Base-by-base conservation (phyloP, 495 filamentous ascomycete genomes). In the Penicillium alfredii region DNA sequence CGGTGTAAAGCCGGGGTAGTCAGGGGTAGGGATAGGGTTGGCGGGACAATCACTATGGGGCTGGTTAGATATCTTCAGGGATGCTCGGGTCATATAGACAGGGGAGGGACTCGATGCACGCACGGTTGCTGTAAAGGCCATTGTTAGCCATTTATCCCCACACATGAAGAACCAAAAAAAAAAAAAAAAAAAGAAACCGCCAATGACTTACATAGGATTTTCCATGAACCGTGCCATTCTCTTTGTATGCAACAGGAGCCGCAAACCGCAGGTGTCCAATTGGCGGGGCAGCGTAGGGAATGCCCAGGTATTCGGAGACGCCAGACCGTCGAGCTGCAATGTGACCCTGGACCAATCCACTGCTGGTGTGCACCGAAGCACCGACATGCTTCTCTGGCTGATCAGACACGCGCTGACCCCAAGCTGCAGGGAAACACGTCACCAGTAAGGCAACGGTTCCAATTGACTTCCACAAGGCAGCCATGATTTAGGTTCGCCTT, bases 11-110 rank as follows among this genome's bases (percentile, higher is more conserved):
- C n/a, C n/a, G n/a, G 10, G 22, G n/a, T 4, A 18, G n/a, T 37
- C 34, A n/a, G 34, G 23, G 6, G 24, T 13, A 28, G 24, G 21
- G n/a, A 23, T 26, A 2, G 34, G 4, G 24, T 37, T 37, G 12
- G 34, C 34, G 13, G 34, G 34, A 17, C 34, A 37, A 14, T 29
- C 34, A 29, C 34, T 37, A 29, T n/a, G n/a, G n/a, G 27, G 3
- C 21, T 29, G 6, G n/a, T 37, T 12, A 37, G 24, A 20, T 28
- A 21, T 5, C n/a, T n/a, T n/a, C n/a, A n/a, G n/a, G n/a, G n/a
- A n/a, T n/a, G n/a, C n/a, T n/a, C n/a, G n/a, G n/a, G n/a, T n/a
- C n/a, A n/a, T n/a, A n/a, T n/a, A n/a, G n/a, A n/a, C n/a, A n/a
- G n/a, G n/a, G n/a, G n/a, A n/a, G n/a, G 6, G 21, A 8, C 15